Evolutionary conservation across 768 basidiomycete genomes (phyloP), one percentile per base, ranked within the genome.

Genomic region (Scleroderma bovista): DNA sequence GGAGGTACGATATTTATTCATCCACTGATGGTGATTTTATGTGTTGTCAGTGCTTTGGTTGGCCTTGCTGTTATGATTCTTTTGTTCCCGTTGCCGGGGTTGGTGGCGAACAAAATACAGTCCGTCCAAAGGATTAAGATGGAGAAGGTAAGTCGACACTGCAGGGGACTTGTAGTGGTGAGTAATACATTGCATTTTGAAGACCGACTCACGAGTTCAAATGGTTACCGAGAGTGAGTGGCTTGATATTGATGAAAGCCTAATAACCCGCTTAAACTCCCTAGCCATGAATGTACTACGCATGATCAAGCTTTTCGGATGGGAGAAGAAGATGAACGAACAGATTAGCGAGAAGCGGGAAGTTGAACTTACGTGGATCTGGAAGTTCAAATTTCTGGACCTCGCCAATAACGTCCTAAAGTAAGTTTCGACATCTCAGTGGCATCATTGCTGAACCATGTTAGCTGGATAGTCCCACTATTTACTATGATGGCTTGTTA

Each of bases 261-360:
- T 38, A 43, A n/a, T 37, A 39, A 26, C 46, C 17, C 43, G 31
- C 38, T 22, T 36, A 43, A 46, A 39, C n/a, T 24, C 17, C 6
- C 24, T 34, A 81, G 81, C 72, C 5, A 69, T 82, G 58, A 76
- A 75, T 47, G 76, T 80, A 17, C 63, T 84, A 13, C 75, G 83
- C 16, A 84, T 86, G 79, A 71, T 86, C 60, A 87, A 88, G 64
- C 67, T 87, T 37, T 86, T 88, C 56, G 86, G 75, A 8, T 78
- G 86, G 76, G 75, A 83, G 72, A 73, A 75, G 50, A 74, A 77
- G 42, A 75, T 84, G 59, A 69, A 75, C 20, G 61, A 73, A 12
- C 72, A 72, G 44, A 69, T 91, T 41, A 65, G 72, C 19, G 73
- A 74, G 26, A 79, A 79, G 56, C 75, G 87, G 51, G 76, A 83